These are phyloP conservation scores for Hyparrhenia diplandra DNA, from an alignment of 176 grass and related monocot genomes.

Conservation along the genomic window DNA sequence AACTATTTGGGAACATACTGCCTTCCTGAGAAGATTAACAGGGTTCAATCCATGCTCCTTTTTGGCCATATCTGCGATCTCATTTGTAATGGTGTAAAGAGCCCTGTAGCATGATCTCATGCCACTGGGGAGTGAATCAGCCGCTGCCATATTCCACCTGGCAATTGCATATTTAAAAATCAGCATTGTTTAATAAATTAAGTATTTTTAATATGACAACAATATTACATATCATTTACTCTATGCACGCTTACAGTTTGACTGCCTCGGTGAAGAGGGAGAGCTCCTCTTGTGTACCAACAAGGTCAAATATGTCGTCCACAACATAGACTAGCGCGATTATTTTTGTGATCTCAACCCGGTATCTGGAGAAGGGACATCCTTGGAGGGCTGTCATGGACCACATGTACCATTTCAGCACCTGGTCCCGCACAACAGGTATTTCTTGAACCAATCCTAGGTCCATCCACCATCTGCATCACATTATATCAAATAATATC, in stretches of 20 bases:
- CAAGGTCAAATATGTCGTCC: conserved; percentile 78
- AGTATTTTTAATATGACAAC: background rate
- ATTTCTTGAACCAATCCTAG: conserved; percentile 38
- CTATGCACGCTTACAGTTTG: conserved; percentile 30
- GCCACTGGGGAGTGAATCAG: conserved; percentile 45
- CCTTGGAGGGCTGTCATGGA: conserved; percentile 15
- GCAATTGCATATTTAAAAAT: background rate
- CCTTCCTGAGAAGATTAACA: conserved; percentile 24
- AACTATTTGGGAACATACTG: conserved; percentile 4
- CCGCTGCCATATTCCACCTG: conserved; percentile 46
- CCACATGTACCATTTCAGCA: conserved; percentile 63
- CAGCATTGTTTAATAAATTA: background rate
- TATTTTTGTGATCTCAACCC: conserved; percentile 48
- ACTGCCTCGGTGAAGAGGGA: conserved; percentile 40
- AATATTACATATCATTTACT: background rate
- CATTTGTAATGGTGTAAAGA: conserved; percentile 45
- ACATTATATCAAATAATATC: background rate
- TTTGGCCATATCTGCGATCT: conserved; percentile 21
- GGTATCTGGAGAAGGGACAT: conserved; percentile 27
- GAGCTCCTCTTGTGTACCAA: conserved; percentile 47
- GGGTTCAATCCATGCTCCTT: conserved; percentile 37
- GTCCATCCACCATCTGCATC: conserved; percentile 51
- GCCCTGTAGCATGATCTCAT: conserved; percentile 54
- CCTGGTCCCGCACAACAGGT: conserved; percentile 30
- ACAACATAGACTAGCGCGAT: conserved; percentile 56